Conservation (phyloP, 1,284 basidiomycete species). For the Leccinum insolens region DNA sequence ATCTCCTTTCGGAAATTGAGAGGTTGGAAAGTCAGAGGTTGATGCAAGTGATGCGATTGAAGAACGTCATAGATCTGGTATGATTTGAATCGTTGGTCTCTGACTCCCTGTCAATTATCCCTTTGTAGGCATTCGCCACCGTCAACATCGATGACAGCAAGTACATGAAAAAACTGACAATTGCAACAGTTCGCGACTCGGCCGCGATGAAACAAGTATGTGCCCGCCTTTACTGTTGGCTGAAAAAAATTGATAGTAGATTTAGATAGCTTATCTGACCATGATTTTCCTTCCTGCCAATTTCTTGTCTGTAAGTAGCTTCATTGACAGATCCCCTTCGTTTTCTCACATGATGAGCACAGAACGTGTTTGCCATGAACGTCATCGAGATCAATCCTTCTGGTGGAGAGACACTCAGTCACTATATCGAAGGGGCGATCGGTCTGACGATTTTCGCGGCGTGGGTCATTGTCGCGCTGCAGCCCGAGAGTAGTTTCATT, state of each 20-base stretch:
- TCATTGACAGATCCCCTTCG: background rate
- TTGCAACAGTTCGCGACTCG: constrained; percentile 50
- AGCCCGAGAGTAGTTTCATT: constrained; percentile 29
- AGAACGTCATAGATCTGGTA: constrained; percentile 58
- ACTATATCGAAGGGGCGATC: constrained; percentile 45
- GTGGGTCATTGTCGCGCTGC: constrained; percentile 42
- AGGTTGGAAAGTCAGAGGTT: constrained; percentile 44
- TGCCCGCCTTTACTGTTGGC: constrained; percentile 14
- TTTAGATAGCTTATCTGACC: constrained; percentile 50
- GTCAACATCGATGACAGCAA: constrained; percentile 54
- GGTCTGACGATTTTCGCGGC: constrained; percentile 47
- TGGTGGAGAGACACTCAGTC: constrained; percentile 36
- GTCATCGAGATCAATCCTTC: constrained; percentile 39
- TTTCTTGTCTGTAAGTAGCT: constrained; percentile 49
- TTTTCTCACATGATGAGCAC: constrained; percentile 6
- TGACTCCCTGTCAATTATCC: background rate
- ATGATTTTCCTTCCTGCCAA: constrained; percentile 61
- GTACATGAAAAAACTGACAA: constrained; percentile 48
- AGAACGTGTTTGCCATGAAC: constrained; percentile 54
- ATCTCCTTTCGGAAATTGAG: too few relatives aligned
- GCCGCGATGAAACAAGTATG: constrained; percentile 54
- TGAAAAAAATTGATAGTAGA: background rate
- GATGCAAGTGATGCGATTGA: constrained; percentile 50
- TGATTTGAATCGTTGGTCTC: constrained; percentile 15
- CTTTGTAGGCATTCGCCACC: constrained; percentile 47